Conservation (phyloP, 164 flowering plant species). For the Protea cynaroides region DNA sequence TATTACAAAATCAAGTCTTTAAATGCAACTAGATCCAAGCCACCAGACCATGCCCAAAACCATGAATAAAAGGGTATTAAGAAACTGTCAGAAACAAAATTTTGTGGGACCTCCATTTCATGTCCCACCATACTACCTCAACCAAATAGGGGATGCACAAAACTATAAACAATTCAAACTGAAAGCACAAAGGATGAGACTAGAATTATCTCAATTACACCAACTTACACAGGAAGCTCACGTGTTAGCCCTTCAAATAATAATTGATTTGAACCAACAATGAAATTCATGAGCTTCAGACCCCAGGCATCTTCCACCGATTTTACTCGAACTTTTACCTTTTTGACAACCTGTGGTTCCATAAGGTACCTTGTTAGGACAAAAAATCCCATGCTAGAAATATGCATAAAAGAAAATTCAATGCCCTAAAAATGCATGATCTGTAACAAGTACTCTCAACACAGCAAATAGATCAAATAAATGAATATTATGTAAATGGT, state of each 20-base stretch:
- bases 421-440: not conserved
- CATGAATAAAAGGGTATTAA: no score
- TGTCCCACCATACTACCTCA: no score
- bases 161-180: no score
- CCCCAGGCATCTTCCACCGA: slow-evolving; percentile 78
- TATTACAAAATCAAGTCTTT: no score
- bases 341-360: slow-evolving; percentile 50
- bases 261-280: slow-evolving; percentile 60
- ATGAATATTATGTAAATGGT: no score
- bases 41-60: no score
- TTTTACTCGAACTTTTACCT: slow-evolving; percentile 36
- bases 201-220: not conserved
- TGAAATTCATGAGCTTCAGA: slow-evolving; percentile 55
- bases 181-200: not conserved
- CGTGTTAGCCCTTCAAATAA: slow-evolving; percentile 79
- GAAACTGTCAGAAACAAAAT: no score
- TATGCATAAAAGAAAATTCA: not conserved
- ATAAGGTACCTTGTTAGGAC: not conserved
- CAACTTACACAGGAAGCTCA: slow-evolving; percentile 77
- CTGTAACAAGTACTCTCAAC: not conserved
- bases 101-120: no score
- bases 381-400: not conserved
- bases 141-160: no score
- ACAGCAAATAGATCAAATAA: no score
- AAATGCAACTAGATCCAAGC: no score